These are phyloP conservation scores for Botryotinia narcissicola DNA, from an alignment of 2,329 filamentous ascomycete genomes.

Conservation along the genomic window DNA sequence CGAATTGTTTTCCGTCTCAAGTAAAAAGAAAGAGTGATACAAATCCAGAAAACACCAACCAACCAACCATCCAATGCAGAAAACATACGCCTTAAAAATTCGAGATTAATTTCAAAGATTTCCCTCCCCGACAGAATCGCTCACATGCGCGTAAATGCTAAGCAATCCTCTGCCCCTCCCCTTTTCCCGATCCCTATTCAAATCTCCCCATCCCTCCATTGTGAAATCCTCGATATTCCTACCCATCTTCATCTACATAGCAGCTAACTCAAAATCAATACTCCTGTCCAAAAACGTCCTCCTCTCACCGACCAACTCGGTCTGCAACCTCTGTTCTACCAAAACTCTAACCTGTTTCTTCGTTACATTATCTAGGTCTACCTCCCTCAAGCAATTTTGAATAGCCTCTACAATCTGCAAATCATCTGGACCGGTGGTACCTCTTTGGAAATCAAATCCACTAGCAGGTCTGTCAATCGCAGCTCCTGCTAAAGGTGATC, in stretches of 20 bases:
- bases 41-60: background rate
- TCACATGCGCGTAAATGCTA: conserved; percentile 6
- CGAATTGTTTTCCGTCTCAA: background rate
- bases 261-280: conserved; percentile 91
- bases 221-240: background rate
- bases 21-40: background rate
- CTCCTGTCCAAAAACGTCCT: conserved; percentile 86
- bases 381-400: conserved; percentile 75
- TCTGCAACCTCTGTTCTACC: conserved; percentile 90
- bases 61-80: conserved; percentile 11
- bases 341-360: conserved; percentile 95
- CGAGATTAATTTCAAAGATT: conserved; percentile 2
- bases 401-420: conserved; percentile 80
- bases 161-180: background rate
- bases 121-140: background rate
- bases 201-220: background rate
- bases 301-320: conserved; percentile 81
- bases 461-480: conserved; percentile 46
- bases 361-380: conserved; percentile 93
- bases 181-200: background rate
- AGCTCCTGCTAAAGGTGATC: conserved; percentile 46
- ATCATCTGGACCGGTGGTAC: conserved; percentile 68
- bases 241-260: conserved; percentile 63
- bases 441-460: conserved; percentile 61
- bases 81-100: conserved; percentile 1